Evolutionary conservation across 768 basidiomycete genomes (phyloP).

Genomic region (Russula olivacea): DNA sequence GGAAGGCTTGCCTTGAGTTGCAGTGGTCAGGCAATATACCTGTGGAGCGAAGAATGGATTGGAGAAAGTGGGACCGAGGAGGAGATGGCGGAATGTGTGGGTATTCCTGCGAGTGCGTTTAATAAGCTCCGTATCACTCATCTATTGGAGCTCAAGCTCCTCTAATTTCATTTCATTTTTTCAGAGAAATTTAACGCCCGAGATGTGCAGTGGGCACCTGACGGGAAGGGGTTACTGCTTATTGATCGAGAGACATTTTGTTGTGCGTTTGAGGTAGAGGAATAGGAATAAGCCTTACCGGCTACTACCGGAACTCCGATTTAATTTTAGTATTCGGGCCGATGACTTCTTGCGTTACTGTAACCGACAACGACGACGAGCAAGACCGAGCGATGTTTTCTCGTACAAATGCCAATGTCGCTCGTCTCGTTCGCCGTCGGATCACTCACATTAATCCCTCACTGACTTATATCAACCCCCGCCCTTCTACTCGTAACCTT

Average conservation of each 20-base stretch:
- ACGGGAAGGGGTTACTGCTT: constrained; percentile 75
- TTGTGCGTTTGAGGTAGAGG: constrained; percentile 26
- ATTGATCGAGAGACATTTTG: constrained; percentile 78
- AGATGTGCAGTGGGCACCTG: constrained; percentile 75
- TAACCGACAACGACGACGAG: constrained; percentile 16
- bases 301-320: constrained; percentile 19
- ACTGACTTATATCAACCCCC: not conserved
- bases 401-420: constrained; percentile 17
- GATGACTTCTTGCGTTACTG: constrained; percentile 3
- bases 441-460: constrained; percentile 2
- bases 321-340: constrained; percentile 1
- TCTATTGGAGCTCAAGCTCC: not conserved
- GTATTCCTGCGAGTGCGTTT: constrained; percentile 76
- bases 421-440: constrained; percentile 22
- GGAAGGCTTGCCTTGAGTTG: constrained; percentile 65
- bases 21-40: constrained; percentile 60
- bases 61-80: constrained; percentile 47
- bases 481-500: constrained; percentile 11
- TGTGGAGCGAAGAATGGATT: constrained; percentile 82
- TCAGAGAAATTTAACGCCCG: constrained; percentile 65
- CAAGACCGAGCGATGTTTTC: constrained; percentile 20
- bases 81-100: constrained; percentile 87
- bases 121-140: not conserved
- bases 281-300: not conserved
- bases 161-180: not conserved